These are phyloP conservation scores for Bipolaris oryzae DNA, from an alignment of 2,329 filamentous ascomycete genomes.

Conservation along the genomic window DNA sequence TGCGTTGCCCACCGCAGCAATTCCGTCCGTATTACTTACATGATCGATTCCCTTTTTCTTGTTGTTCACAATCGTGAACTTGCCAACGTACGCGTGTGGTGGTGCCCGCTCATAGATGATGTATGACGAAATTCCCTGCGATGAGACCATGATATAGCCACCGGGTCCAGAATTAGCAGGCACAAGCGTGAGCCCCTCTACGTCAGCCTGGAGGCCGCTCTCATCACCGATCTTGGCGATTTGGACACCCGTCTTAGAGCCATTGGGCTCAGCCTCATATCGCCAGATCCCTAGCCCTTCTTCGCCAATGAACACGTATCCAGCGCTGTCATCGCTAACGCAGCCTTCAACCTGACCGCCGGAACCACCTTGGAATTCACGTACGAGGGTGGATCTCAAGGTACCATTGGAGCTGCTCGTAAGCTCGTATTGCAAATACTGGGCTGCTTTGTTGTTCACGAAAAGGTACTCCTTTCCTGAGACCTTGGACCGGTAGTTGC, in stretches of 20 bases:
- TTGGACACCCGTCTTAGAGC: conserved; percentile 41
- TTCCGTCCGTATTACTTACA: conserved; percentile 61
- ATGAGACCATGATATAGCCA: conserved; percentile 60
- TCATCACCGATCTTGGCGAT: conserved; percentile 56
- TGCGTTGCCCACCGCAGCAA: conserved; percentile 54
- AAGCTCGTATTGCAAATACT: conserved; percentile 62
- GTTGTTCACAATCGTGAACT: conserved; percentile 56
- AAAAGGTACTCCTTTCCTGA: conserved; percentile 60
- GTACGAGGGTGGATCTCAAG: conserved; percentile 56
- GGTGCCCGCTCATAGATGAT: conserved; percentile 57
- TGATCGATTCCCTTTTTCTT: conserved; percentile 53
- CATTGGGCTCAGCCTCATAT: conserved; percentile 58
- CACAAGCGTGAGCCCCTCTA: conserved; percentile 61
- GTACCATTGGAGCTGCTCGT: conserved; percentile 48
- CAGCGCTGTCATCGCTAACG: conserved; percentile 59
- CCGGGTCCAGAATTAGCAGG: conserved; percentile 52
- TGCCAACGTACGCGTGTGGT: conserved; percentile 58
- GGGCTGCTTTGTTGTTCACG: conserved; percentile 60
- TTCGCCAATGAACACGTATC: conserved; percentile 59
- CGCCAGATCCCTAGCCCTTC: conserved; percentile 60
- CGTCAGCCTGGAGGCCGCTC: conserved; percentile 55
- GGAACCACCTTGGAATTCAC: conserved; percentile 58
- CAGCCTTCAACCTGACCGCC: conserved; percentile 63
- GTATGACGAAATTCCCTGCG: conserved; percentile 61
- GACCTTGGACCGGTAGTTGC: conserved; percentile 55